phyloP scores from a whole-genome alignment of 176 grass and related monocot genomes.

The Eleusine coracana region DNA sequence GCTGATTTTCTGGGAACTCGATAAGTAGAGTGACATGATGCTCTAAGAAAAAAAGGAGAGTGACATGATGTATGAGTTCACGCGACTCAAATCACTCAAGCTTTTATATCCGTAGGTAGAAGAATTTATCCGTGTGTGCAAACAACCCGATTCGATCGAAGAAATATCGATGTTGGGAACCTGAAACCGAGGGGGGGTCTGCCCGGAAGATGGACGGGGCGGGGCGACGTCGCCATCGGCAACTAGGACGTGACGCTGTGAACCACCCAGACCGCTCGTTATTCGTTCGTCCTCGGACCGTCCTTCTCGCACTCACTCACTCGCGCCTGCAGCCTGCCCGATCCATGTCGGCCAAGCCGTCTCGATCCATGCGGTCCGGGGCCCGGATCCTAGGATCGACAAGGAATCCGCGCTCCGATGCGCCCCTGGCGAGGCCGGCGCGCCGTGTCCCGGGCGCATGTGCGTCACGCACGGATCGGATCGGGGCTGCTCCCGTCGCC shows the following conservation, averaged over 20 bases:
- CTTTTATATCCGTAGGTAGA: too few relatives aligned
- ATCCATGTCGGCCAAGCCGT: too few relatives aligned
- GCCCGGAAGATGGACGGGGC: neutral
- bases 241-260: conserved; percentile 25
- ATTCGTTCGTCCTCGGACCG: neutral
- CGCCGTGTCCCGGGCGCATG: neutral
- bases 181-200: neutral
- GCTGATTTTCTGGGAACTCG: neutral
- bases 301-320: neutral
- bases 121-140: too few relatives aligned
- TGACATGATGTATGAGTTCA: too few relatives aligned
- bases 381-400: conserved; percentile 26
- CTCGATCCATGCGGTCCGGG: conserved; percentile 17
- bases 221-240: neutral
- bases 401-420: conserved; percentile 11
- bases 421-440: neutral
- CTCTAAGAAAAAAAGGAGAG: too few relatives aligned
- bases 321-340: neutral
- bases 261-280: neutral
- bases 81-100: too few relatives aligned
- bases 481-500: neutral
- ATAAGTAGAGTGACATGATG: too few relatives aligned
- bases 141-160: neutral
- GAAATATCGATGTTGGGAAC: neutral
- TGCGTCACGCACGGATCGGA: neutral